Base-by-base conservation (phyloP, 23 red algal species). In the Cyanidium caldarium region DNA sequence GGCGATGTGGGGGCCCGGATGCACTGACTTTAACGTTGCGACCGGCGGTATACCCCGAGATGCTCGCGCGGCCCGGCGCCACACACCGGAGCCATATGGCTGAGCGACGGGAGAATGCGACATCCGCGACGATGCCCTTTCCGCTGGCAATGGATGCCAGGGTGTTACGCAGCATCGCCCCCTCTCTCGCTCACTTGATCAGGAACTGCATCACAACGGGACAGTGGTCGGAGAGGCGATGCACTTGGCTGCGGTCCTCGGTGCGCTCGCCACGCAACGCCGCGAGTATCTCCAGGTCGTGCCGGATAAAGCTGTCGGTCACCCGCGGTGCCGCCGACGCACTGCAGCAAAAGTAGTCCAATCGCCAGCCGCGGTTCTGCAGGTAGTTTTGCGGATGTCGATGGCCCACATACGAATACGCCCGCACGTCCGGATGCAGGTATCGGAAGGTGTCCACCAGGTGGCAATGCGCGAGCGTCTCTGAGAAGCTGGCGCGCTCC, bases 361-460 rank as follows among this genome's bases (percentile, higher is more conserved):
- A 76, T 23, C 86, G 56, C 86, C 86, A 92, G 15, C 86, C 86
- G 44, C 81, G 80, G 33, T 81, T 81, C 23, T 78, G 44, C 2
- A 74, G 38, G 56, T 73, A 68, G 41, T 69, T 58, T 3, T 45
- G 58, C 23, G 68, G 58, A 67, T 74, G 72, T 19, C 82, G 72
- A 45, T 76, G 67, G 10, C 75, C 79, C 28, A 68, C 77, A 57
- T 78, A 79, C 29, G 76, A 79, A 34, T 83, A 92, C 36, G 71
- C 78, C 33, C 65, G 71, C 16, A 70, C 40, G 29, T 36, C 34
- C 28, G 72, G 57, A 71, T 92, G 77, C 16, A 79, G 43, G n/a
- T 45, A 72, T 21, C 86, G 65, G 58, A 69, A 92, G 33, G 46
- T 70, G 65, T 92, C 86, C 17, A 83, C 66, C 75, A 81, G 76